phyloP scores from a whole-genome alignment of 73 alveolate genomes.

The Paramecium tetraurelia region DNA sequence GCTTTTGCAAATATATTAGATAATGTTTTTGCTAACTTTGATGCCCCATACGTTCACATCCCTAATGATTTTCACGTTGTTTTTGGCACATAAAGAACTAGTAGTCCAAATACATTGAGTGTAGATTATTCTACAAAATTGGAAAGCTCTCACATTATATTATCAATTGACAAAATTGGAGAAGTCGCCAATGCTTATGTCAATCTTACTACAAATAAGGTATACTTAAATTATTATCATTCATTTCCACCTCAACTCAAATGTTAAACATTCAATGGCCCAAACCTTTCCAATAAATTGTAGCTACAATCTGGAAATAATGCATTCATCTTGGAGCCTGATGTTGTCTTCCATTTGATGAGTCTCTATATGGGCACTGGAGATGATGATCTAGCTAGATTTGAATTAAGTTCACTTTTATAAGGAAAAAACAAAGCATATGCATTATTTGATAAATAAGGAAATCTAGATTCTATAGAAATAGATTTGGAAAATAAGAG shows the following conservation, averaged over 20 bases:
- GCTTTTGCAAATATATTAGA: neutral
- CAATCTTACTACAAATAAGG: neutral
- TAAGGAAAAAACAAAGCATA: neutral
- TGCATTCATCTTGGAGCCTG: neutral
- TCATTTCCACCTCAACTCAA: neutral
- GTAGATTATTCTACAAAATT: neutral
- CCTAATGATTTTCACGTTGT: conserved; percentile 11
- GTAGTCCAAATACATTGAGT: neutral
- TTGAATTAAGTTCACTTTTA: neutral
- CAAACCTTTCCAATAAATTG: neutral
- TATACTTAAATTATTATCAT: neutral
- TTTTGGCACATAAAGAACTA: neutral
- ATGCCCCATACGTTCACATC: conserved; percentile 7
- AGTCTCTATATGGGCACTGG: conserved; percentile 28
- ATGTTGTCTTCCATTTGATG: neutral
- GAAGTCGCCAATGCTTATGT: neutral
- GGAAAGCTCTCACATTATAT: neutral
- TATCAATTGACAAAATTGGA: neutral
- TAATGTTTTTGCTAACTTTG: conserved; percentile 3
- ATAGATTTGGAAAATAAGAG: neutral
- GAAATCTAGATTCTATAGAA: neutral
- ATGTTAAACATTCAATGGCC: neutral
- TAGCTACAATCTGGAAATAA: neutral
- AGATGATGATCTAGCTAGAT: conserved; percentile 16
- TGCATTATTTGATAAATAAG: conserved; percentile 34